phyloP scores from a whole-genome alignment of 1,139 yeast species.

The Hemisphaericaspora lyxosophila region DNA sequence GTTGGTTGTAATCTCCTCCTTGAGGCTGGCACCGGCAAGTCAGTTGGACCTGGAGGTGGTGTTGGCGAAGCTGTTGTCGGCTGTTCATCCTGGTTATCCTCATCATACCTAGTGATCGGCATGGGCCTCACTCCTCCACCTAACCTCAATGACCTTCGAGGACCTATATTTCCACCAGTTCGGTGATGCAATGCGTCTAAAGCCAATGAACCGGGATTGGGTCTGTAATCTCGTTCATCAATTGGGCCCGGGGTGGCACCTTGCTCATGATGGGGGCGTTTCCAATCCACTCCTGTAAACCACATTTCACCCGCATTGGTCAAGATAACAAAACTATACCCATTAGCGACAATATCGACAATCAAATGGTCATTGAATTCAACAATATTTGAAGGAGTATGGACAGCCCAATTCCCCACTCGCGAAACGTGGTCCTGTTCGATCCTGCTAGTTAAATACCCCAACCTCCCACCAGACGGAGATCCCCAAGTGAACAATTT shows the following conservation, averaged over 20 bases:
- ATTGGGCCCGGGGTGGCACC: slow-evolving; percentile 23
- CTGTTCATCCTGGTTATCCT: slow-evolving; percentile 5
- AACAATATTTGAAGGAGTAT: slow-evolving; percentile 39
- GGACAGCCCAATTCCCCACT: slow-evolving; percentile 33
- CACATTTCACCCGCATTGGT: slow-evolving; percentile 54
- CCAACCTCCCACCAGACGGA: slow-evolving; percentile 54
- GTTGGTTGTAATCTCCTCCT: slow-evolving; percentile 12
- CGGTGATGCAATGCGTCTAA: slow-evolving; percentile 11
- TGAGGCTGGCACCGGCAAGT: slow-evolving; percentile 8
- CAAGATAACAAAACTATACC: slow-evolving; percentile 64
- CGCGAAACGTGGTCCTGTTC: slow-evolving; percentile 29
- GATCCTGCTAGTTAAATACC: slow-evolving; percentile 39
- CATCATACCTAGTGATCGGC: slow-evolving; percentile 9
- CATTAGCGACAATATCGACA: slow-evolving; percentile 63
- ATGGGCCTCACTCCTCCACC: slow-evolving; percentile 11
- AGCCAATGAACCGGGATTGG: slow-evolving; percentile 26
- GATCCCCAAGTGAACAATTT: slow-evolving; percentile 66
- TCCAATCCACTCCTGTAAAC: slow-evolving; percentile 54
- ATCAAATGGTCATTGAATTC: slow-evolving; percentile 38
- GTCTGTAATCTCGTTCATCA: slow-evolving; percentile 18
- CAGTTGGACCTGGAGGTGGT: slow-evolving; percentile 19
- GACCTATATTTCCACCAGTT: slow-evolving; percentile 5
- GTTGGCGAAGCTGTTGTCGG: slow-evolving; percentile 21
- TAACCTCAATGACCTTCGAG: slow-evolving; percentile 7
- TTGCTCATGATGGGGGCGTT: slow-evolving; percentile 24